These are phyloP conservation scores for Tripidium arundinaceum DNA, from an alignment of 202 grass and related monocot genomes.

Conservation along the genomic window DNA sequence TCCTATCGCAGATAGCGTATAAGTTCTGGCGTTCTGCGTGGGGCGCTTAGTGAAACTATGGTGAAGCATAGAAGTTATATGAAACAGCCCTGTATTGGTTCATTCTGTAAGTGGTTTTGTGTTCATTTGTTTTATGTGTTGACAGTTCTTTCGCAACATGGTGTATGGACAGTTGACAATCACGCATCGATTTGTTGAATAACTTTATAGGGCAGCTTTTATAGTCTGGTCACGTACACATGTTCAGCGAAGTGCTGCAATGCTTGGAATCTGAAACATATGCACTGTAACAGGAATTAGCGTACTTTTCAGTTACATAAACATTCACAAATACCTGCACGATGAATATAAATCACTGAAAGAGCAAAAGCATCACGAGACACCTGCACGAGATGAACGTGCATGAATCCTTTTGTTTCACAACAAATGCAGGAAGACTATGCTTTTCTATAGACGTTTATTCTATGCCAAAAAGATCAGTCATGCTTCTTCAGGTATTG, in stretches of 20 bases:
- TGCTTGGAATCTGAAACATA: neutral
- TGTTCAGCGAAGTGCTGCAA: neutral
- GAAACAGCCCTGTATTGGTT: neutral
- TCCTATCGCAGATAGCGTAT: conserved; percentile 27
- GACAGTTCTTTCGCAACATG: neutral
- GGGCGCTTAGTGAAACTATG: neutral
- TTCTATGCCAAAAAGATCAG: neutral
- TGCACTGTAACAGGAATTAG: neutral
- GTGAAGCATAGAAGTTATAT: neutral
- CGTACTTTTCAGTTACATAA: neutral
- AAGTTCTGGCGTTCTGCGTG: neutral
- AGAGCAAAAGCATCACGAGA: neutral
- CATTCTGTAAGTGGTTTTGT: neutral
- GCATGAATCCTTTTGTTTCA: neutral
- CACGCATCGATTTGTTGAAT: neutral
- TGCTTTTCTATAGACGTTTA: neutral
- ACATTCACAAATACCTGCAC: neutral
- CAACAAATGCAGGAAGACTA: neutral
- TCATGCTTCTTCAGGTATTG: neutral
- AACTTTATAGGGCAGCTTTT: too few species aligned
- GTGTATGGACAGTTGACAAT: neutral
- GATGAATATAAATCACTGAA: neutral
- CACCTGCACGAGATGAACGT: neutral
- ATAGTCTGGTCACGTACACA: too few species aligned
- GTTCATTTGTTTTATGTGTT: neutral